phyloP scores from a whole-genome alignment of 2,329 filamentous ascomycete species.

The Exophiala mesophila region DNA sequence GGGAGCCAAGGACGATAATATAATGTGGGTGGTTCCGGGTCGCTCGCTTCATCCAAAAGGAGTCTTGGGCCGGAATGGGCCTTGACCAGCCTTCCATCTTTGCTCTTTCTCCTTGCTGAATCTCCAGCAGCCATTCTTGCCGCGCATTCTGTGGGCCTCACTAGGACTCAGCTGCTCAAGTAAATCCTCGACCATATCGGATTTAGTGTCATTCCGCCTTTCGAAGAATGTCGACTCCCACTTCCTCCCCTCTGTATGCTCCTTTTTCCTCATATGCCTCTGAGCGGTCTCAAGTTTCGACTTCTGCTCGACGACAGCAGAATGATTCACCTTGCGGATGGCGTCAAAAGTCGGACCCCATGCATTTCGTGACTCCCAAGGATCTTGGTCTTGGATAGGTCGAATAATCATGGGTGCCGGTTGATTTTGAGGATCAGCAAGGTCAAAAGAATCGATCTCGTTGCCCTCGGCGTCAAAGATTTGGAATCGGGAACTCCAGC shows the following conservation, averaged over 20 bases:
- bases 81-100: constrained; percentile 16
- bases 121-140: constrained; percentile 20
- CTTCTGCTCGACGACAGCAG: constrained; percentile 72
- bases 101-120: constrained; percentile 17
- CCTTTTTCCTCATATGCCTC: constrained; percentile 67
- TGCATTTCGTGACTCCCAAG: constrained; percentile 79
- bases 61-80: constrained; percentile 9
- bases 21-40: not conserved
- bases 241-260: constrained; percentile 65
- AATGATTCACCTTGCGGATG: constrained; percentile 78
- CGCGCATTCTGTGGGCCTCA: constrained; percentile 12
- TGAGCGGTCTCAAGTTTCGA: constrained; percentile 86
- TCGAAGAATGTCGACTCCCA: constrained; percentile 85
- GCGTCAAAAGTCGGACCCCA: constrained; percentile 81
- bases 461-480: constrained; percentile 55
- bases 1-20: too few species aligned
- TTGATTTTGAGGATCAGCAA: constrained; percentile 15
- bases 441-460: constrained; percentile 55
- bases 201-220: not conserved
- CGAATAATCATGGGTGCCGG: constrained; percentile 57
- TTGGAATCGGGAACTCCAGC: constrained; percentile 58
- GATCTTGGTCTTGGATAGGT: constrained; percentile 72
- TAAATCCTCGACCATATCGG: constrained; percentile 4
- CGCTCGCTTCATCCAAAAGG: constrained; percentile 17
- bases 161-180: constrained; percentile 7